Conservation (phyloP, 1,284 basidiomycete species). For the Cryptococcus depauperatus region DNA sequence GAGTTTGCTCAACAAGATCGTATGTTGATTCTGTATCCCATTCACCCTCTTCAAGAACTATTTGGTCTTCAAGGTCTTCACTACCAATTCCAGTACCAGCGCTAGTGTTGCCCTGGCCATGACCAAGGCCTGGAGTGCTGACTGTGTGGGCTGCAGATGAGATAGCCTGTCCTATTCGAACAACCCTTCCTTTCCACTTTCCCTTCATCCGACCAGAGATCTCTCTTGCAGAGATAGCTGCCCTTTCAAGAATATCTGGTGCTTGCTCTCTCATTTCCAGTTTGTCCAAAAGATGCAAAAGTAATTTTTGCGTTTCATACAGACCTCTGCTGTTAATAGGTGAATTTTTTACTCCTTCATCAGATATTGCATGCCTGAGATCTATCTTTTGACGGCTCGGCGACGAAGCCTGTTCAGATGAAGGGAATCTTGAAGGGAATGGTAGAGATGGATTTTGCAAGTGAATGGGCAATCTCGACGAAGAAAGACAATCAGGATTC, state of each 20-base stretch:
- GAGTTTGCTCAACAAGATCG: constrained; percentile 36
- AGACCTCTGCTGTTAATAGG: constrained; percentile 18
- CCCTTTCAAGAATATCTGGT: constrained; percentile 32
- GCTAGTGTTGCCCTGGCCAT: background rate
- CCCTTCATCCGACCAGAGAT: constrained; percentile 7
- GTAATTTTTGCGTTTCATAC: constrained; percentile 37
- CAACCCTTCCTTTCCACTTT: constrained; percentile 17
- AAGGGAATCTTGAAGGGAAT: constrained; percentile 1
- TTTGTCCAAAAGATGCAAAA: constrained; percentile 30
- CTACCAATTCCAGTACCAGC: constrained; percentile 9
- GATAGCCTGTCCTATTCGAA: constrained; percentile 22
- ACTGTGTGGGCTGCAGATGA: constrained; percentile 10
- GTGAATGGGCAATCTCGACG: constrained; percentile 13
- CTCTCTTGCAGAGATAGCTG: constrained; percentile 19
- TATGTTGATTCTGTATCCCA: constrained; percentile 29
- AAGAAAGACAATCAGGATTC: constrained; percentile 8
- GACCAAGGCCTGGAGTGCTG: background rate
- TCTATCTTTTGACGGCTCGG: background rate
- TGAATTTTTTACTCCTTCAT: constrained; percentile 5
- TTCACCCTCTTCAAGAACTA: constrained; percentile 20
- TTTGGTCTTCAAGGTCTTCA: constrained; percentile 24
- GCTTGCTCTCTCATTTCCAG: constrained; percentile 25
- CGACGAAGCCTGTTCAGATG: background rate
- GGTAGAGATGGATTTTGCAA: constrained; percentile 8
- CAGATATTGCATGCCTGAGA: constrained; percentile 14